phyloP scores from a whole-genome alignment of 495 filamentous ascomycete species.

The Xylaria grammica region DNA sequence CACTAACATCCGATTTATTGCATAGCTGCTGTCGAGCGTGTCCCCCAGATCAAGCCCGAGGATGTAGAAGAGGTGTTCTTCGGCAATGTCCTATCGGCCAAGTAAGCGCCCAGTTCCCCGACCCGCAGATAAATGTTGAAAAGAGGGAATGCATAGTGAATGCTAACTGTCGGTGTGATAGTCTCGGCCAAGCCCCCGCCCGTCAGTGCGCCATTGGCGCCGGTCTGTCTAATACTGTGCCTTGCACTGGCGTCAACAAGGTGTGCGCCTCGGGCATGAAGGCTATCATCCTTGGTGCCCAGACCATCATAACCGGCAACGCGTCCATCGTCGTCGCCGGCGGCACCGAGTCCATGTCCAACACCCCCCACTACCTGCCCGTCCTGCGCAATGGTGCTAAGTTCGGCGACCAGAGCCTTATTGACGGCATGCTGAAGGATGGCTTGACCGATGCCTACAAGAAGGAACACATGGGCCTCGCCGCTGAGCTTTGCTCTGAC shows the following conservation, averaged over 20 bases:
- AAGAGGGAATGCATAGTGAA: neutral
- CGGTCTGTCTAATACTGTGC: constrained; percentile 75
- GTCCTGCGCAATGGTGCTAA: constrained; percentile 81
- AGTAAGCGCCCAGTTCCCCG: constrained; percentile 60
- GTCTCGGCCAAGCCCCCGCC: constrained; percentile 94
- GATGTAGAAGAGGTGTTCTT: constrained; percentile 96
- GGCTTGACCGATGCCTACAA: constrained; percentile 91
- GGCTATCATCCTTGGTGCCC: constrained; percentile 90
- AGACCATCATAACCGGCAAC: constrained; percentile 95
- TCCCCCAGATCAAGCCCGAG: constrained; percentile 80
- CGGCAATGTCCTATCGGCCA: constrained; percentile 95
- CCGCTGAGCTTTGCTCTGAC: constrained; percentile 87
- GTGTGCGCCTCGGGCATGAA: constrained; percentile 95
- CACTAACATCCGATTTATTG: constrained; percentile 26
- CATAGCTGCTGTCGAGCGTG: constrained; percentile 81
- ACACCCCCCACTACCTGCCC: constrained; percentile 94
- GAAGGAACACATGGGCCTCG: constrained; percentile 92
- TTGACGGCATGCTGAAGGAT: constrained; percentile 91
- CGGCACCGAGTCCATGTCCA: constrained; percentile 97
- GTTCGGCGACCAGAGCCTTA: constrained; percentile 82
- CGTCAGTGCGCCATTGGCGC: constrained; percentile 90
- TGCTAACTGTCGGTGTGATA: constrained; percentile 45
- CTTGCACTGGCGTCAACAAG: constrained; percentile 97
- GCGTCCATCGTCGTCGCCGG: constrained; percentile 90
- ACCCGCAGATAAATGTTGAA: constrained; percentile 1